Evolutionary conservation across 208 protist genomes (phyloP).

Genomic region (Trypanosoma caninum): DNA sequence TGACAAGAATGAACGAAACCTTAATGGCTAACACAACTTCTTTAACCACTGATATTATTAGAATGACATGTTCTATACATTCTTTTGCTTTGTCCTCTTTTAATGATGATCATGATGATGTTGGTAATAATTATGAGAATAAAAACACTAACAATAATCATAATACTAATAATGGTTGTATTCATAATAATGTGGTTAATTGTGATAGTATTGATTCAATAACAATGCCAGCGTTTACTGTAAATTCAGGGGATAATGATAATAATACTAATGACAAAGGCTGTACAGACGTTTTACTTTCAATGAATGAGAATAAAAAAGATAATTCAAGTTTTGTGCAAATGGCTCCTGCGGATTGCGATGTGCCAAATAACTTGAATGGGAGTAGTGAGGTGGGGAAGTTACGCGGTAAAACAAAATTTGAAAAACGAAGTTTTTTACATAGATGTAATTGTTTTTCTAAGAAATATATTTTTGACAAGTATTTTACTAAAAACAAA

Average conservation of each 20-base stretch:
- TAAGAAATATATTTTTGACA: not conserved
- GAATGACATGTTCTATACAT: too few relatives aligned
- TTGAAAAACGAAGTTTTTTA: not conserved
- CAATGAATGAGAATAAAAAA: not conserved
- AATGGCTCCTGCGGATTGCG: not conserved
- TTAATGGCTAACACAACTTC: too few relatives aligned
- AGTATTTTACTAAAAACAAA: not conserved
- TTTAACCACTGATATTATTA: too few relatives aligned
- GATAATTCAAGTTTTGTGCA: not conserved
- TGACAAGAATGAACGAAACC: too few relatives aligned
- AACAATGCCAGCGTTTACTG: not conserved
- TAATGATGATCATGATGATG: too few relatives aligned
- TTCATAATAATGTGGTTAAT: too few relatives aligned
- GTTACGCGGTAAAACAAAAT: not conserved
- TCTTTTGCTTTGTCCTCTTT: too few relatives aligned
- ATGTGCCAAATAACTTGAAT: not conserved
- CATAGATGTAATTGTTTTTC: not conserved
- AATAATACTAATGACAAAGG: not conserved
- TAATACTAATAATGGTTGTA: too few relatives aligned
- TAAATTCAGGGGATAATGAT: not conserved
- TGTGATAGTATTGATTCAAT: too few relatives aligned
- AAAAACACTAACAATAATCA: too few relatives aligned
- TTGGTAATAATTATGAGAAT: too few relatives aligned
- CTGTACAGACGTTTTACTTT: not conserved
- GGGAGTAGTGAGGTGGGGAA: not conserved